Conservation (phyloP, 306 rosid genomes). For the Rosa chinensis region DNA sequence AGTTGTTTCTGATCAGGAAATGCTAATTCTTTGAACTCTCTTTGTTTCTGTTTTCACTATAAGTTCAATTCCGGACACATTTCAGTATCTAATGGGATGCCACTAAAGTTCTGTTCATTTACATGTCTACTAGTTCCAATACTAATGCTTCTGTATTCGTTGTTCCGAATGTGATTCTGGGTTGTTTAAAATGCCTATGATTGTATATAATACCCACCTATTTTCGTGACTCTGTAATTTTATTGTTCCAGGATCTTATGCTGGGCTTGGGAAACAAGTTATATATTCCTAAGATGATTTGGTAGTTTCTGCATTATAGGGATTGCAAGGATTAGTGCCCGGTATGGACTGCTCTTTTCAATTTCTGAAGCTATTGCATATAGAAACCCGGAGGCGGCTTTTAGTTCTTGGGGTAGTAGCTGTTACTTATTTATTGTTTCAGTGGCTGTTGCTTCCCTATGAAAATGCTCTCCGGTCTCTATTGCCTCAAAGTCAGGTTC, state of each 20-base stretch:
- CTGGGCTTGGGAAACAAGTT: slow-evolving; percentile 26
- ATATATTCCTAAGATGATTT: slow-evolving; percentile 16
- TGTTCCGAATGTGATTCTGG: slow-evolving; percentile 2
- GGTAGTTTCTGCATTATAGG: slow-evolving; percentile 13
- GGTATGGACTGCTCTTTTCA: slow-evolving; percentile 37
- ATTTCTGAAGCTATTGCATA: slow-evolving; percentile 38
- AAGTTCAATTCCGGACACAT: background rate
- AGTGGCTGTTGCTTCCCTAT: slow-evolving; percentile 68
- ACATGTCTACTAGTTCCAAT: slow-evolving; percentile 5
- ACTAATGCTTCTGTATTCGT: background rate
- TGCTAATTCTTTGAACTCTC: background rate
- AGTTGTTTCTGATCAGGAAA: background rate
- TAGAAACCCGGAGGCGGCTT: slow-evolving; percentile 54
- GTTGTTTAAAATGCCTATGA: background rate
- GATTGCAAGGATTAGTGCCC: slow-evolving; percentile 20
- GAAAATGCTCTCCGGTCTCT: slow-evolving; percentile 64
- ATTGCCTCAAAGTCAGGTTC: slow-evolving; percentile 32
- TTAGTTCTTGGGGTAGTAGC: slow-evolving; percentile 58
- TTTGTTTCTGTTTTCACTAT: background rate
- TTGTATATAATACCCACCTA: background rate
- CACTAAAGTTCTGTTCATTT: background rate
- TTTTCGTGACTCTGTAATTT: slow-evolving; percentile 22
- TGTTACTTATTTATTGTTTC: slow-evolving; percentile 59
- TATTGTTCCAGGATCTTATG: slow-evolving; percentile 27
- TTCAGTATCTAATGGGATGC: background rate